Base-by-base conservation (phyloP, 768 basidiomycete species). In the Lactifluus echinatus region DNA sequence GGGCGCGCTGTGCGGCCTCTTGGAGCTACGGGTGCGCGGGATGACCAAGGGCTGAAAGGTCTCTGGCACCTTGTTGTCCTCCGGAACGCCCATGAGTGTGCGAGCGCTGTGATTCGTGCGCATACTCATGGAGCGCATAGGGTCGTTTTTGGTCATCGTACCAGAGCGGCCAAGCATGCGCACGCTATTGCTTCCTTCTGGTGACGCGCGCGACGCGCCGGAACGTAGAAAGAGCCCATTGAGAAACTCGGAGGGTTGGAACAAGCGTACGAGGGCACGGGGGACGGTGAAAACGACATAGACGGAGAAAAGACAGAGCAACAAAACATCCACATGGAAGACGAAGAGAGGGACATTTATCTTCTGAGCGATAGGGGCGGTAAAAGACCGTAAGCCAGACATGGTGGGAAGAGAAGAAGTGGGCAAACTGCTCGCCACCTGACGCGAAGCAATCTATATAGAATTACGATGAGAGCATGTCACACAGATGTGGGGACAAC, bases 1-100 rank as follows among this genome's bases (percentile, higher is more conserved):
- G 1, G 74, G 75, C 15, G 31, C 31, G 4, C 5, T 10, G 31
- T 31, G 31, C 31, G 55, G 44, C 47, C 46, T 42, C 17, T 29
- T 14, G 37, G 31, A 24, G 14, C 42, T 19, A 3, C 55, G 43
- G 26, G 21, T n/a, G 23, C 49, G 48, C 17, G 53, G 56, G 5
- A 42, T 31, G 48, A 50, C 19, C 33, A 54, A n/a, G 19, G 48
- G 21, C 8, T 42, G 19, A 31, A 37, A 40, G 33, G 24, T 15
- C 33, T 54, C 40, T 24, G 29, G 19, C 2, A 24, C 7, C 31
- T 57, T 56, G 15, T 15, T 42, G 8, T 52, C 57, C 21, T 51
- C 61, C 24, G 57, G 46, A 1, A 33, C 23, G 15, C 29, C 44
- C 15, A 44, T 17, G 19, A 57, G 51, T 15, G 60, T 50, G 40